Evolutionary conservation across 148 eudicot species (phyloP), one percentile per base, ranked within the genome.

Genomic region (Salicornia ramosissima): DNA sequence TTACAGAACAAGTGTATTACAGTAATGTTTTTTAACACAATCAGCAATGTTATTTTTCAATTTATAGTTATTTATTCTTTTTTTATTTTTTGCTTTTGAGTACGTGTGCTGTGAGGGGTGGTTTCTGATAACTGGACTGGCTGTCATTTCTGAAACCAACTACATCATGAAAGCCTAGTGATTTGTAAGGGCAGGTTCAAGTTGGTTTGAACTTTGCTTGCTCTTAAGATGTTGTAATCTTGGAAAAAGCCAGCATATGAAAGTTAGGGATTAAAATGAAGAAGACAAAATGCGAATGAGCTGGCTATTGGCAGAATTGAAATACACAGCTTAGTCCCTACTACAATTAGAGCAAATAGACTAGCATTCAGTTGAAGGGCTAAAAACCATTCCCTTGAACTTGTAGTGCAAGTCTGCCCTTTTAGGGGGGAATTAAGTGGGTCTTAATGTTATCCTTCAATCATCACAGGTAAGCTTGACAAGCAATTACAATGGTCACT

Each of bases 241-340:
- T n/a, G n/a, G n/a, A n/a, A 52, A 12, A 11, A 11, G 5, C 24
- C 5, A 8, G 47, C 15, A 63, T 24, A 63, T 22, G 67, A 40
- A 63, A 42, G 21, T 63, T 4, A 42, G 13, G 10, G n/a, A 13
- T 16, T 9, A 11, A 62, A 46, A 54, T 31, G 8, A 43, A 28
- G 18, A 36, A 65, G 28, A 25, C 30, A 50, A 61, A 47, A 30
- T 49, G 71, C 13, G 30, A 56, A 45, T 40, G 49, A 15, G 26
- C 42, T 26, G 56, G 45, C 52, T 50, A 62, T 19, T 71, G 51
- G 34, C 65, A 61, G 29, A 43, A 49, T 31, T 45, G 50, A 60
- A 11, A 50, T 67, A 72, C 80, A 77, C 13, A 71, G 36, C 36
- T 64, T 22, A 72, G 62, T 61, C 64, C 26, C 63, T 67, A 73